Percentiles rank a stretch among this genome's conserved stretches.
Evolutionary conservation across 805 yeast genomes (phyloP).

Genomic region (Saccharomycopsis selenospora): DNA sequence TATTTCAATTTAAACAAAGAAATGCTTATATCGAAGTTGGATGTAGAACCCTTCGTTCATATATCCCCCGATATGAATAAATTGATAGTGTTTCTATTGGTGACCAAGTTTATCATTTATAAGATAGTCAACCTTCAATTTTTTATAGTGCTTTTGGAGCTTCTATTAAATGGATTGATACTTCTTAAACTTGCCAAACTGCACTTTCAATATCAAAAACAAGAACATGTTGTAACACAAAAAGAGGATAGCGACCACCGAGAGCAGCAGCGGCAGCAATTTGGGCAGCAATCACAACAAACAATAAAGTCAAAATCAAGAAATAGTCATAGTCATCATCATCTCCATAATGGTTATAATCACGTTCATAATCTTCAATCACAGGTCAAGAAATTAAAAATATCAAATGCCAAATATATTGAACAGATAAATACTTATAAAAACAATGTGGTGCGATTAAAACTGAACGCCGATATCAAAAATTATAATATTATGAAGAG

Average conservation of each 20-base stretch:
- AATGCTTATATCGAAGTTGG: not conserved
- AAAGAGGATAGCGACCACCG: too few species aligned
- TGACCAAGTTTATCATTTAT: conserved; percentile 2
- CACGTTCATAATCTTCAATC: not conserved
- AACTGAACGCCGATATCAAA: not conserved
- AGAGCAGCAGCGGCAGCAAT: not conserved
- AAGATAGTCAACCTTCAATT: not conserved
- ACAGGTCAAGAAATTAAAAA: not conserved
- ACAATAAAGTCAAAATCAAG: conserved; percentile 1
- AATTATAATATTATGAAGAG: not conserved
- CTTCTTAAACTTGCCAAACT: not conserved
- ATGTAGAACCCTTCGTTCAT: not conserved
- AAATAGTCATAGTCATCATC: not conserved
- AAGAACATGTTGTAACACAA: too few species aligned
- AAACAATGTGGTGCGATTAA: not conserved
- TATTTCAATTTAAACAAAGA: too few species aligned
- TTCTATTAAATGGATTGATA: not conserved
- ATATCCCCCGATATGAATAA: conserved; percentile 4
- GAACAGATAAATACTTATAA: not conserved
- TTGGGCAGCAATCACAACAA: not conserved
- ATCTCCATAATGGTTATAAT: not conserved
- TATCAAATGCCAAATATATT: not conserved
- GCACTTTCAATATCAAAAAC: not conserved
- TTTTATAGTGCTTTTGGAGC: not conserved
- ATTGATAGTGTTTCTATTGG: not conserved